Evolutionary conservation across 164 flowering plant species (phyloP).

Genomic region (Nymphaea thermarum): DNA sequence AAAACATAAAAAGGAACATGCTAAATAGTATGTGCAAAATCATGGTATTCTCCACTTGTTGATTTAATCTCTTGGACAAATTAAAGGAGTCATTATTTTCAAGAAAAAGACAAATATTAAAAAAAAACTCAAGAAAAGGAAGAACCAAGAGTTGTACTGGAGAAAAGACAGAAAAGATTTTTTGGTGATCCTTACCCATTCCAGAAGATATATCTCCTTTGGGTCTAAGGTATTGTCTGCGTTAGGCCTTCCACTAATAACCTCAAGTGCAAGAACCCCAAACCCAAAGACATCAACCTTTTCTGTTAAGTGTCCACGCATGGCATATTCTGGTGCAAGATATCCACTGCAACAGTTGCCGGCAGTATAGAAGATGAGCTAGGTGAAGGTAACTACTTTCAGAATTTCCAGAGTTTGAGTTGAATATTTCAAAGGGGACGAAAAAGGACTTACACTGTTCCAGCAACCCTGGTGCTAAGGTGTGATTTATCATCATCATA

Average conservation of each 20-base stretch:
- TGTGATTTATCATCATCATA: slow-evolving; percentile 26
- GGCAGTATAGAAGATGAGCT: no score
- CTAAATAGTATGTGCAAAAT: background rate
- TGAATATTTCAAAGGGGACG: background rate
- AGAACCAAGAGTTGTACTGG: background rate
- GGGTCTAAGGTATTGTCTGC: slow-evolving; percentile 11
- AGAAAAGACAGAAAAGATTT: background rate
- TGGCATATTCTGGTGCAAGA: slow-evolving; percentile 25
- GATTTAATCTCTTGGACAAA: background rate
- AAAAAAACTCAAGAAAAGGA: background rate
- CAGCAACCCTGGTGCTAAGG: slow-evolving; percentile 34
- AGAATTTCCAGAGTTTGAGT: background rate
- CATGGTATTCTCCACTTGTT: background rate
- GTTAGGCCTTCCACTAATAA: slow-evolving; percentile 20
- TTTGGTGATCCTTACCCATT: slow-evolving; percentile 12
- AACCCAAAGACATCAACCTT: slow-evolving; percentile 24
- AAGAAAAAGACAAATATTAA: background rate
- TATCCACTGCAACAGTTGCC: slow-evolving; percentile 13
- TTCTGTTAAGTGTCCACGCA: slow-evolving; percentile 24
- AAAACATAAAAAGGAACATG: background rate
- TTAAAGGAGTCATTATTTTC: background rate
- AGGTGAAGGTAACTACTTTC: no score
- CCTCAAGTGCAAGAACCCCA: slow-evolving; percentile 20
- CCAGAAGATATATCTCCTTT: slow-evolving; percentile 18
- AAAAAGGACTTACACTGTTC: slow-evolving; percentile 20